phyloP scores from a whole-genome alignment of 2,329 filamentous ascomycete species.

The Onygenales sp. region DNA sequence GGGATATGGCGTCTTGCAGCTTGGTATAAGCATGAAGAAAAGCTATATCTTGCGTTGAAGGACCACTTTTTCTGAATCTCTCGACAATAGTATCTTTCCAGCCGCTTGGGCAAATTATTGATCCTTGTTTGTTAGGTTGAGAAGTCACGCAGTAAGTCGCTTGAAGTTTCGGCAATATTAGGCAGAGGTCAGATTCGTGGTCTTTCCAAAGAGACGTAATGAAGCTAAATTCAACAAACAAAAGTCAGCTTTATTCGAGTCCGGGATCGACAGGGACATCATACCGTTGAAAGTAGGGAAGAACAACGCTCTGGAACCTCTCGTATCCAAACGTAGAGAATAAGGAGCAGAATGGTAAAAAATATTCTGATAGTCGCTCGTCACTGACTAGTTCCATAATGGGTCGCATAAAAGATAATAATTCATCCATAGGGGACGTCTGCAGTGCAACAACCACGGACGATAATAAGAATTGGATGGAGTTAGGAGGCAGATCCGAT shows the following conservation, averaged over 20 bases:
- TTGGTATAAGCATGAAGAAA: constrained; percentile 60
- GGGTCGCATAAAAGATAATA: constrained; percentile 59
- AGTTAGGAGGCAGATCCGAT: constrained; percentile 16
- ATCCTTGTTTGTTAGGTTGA: constrained; percentile 30
- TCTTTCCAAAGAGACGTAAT: constrained; percentile 61
- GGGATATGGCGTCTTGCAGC: constrained; percentile 50
- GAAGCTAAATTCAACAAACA: constrained; percentile 45
- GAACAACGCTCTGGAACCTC: constrained; percentile 68
- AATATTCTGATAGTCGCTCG: constrained; percentile 59
- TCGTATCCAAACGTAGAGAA: constrained; percentile 64
- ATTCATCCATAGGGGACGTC: constrained; percentile 65
- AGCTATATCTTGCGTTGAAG: constrained; percentile 50
- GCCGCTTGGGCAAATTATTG: constrained; percentile 29
- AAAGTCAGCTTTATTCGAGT: constrained; percentile 9
- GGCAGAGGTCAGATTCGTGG: constrained; percentile 60
- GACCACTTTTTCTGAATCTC: constrained; percentile 47
- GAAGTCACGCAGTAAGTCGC: constrained; percentile 42
- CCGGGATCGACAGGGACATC: constrained; percentile 1
- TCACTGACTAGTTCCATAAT: constrained; percentile 57
- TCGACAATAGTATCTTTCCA: constrained; percentile 67
- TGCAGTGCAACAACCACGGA: constrained; percentile 58
- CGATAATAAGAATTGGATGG: constrained; percentile 31
- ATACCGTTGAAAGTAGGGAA: constrained; percentile 72
- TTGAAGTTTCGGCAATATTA: constrained; percentile 55
- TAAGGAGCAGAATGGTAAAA: constrained; percentile 76